Evolutionary conservation across 495 filamentous ascomycete genomes (phyloP), one percentile per base, ranked within the genome.

Genomic region (Rostrohypoxylon terebratum): DNA sequence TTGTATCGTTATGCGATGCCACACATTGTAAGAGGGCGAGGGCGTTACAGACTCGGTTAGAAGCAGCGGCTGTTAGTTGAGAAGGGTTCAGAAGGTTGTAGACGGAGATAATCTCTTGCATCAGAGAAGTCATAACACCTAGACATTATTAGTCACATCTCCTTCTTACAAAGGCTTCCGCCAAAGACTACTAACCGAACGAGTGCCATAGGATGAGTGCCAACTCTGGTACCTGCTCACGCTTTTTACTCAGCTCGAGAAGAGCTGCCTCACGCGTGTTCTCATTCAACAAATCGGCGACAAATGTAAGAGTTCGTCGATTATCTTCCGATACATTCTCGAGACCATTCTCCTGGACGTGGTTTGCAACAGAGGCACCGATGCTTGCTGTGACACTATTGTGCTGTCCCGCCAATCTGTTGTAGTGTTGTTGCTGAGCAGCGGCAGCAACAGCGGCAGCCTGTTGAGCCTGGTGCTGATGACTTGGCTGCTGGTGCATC

Each of bases 41-140:
- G 48, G 96, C 96, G 80, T 99, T 99, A 84, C 96, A 99, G 67
- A 99, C 96, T 50, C 96, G 87, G 83, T 99, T 99, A 2, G 93
- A 97, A 4, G 96, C 95, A 14, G 96, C 94, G 25, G 96, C 96
- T 7, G 96, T 99, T 65, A 99, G 87, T 82, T 97, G 94, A 10
- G 94, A 97, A 3, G 96, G 96, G 81, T 97, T 98, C 76, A 99
- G 88, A 7, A 98, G 86, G 11, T 93, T 96, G 75, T 99, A 99
- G 25, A 99, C 96, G 10, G 95, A 97, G 76, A 98, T 99, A 72
- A 99, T 99, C 83, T 99, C 96, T 78, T 98, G 96, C 55, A 98
- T 88, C 13, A 99, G 84, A 31, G 94, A 95, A 28, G 96, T 97
- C 96, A 99, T 99, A 63, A 99, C 96, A 72, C 96, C 95, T 98